Evolutionary conservation across 208 protist genomes (phyloP), one percentile per base, ranked within the genome.

Genomic region (Herpetomonas samuelpessoai): DNA sequence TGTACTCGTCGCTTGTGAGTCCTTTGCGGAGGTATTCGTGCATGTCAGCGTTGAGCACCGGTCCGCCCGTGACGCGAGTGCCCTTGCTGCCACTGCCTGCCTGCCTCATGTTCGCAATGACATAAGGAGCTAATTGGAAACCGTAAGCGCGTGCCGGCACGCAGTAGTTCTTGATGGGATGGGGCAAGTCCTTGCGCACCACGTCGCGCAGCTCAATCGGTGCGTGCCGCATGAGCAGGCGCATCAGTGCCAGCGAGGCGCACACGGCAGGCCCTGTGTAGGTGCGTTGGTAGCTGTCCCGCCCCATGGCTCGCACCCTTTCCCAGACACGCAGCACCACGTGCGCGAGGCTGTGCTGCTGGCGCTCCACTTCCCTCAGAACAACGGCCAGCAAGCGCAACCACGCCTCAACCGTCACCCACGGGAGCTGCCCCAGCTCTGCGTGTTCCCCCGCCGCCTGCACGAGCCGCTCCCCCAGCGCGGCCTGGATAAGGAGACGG

Each of bases 131-230:
- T 16, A 77, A 26, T 16, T 63, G 56, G 30, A 89, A 69, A 3
- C 72, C 81, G 14, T 67, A 54, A 19, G 84, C 46, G 3, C 87
- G 72, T 6, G 58, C 59, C 10, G 72, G 64, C 22, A 81, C 31
- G 10, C 78, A 74, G 3, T 61, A 22, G 45, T 71, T 76, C 54
- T 73, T 73, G 0, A 73, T 39, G 10, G 79, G 77, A 46, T 88
- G 82, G 1, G 87, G 87, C 50, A 93, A 72, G 26, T 84, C 61
- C 3, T 57, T 50, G 3, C 64, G 65, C 19, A 57, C 64, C 21
- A 79, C 39, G n/a, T 60, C 72, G 30, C 66, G 65, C 19, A 88
- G 52, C 44, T 62, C 65, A 19, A 74, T 64, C 6, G 49, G 61
- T 19, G 56, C 57, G 21, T 56, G 63, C 22, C 39, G 44, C 55